Conservation (phyloP, 2,329 filamentous ascomycete genomes). For the Cordyceps cicadae region DNA sequence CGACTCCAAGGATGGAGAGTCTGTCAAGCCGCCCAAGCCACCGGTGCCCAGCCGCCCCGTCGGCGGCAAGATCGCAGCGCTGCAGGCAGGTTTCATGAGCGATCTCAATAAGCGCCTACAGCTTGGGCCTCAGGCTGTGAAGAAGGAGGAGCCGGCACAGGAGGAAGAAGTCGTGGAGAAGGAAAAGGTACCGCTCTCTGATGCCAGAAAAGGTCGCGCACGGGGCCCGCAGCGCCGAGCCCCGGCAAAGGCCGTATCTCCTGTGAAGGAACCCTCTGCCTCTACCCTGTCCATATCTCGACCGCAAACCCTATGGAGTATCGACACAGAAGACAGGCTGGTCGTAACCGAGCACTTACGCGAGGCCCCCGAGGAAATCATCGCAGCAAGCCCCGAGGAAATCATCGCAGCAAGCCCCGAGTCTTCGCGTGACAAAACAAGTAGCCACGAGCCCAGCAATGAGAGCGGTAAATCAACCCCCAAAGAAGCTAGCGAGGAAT, state of each 20-base stretch:
- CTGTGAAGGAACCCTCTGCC: constrained; percentile 20
- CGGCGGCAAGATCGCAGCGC: constrained; percentile 79
- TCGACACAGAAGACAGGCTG: constrained; percentile 40
- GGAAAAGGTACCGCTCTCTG: constrained; percentile 71
- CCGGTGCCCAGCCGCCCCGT: constrained; percentile 65
- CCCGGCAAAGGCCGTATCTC: constrained; percentile 38
- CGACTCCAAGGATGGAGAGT: constrained; percentile 34
- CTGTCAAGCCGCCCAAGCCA: constrained; percentile 58
- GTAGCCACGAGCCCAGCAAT: neutral
- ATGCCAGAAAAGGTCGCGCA: constrained; percentile 85
- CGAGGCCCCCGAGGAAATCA: neutral
- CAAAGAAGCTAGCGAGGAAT: neutral
- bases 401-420: neutral
- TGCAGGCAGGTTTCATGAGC: constrained; percentile 87
- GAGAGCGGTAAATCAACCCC: neutral
- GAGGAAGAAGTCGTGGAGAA: constrained; percentile 48
- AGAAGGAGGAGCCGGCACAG: constrained; percentile 58
- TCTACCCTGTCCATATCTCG: constrained; percentile 39
- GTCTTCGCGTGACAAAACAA: neutral
- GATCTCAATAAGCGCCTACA: constrained; percentile 86
- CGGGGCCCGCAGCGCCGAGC: constrained; percentile 76
- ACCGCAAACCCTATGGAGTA: constrained; percentile 42
- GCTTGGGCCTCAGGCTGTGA: constrained; percentile 72
- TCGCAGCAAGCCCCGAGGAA: neutral
- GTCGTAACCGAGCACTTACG: neutral